A percentile compares a stretch with the other conserved stretches of the same genome.
Evolutionary conservation across 257 asterid species (phyloP).

Genomic region (Lycium barbarum): DNA sequence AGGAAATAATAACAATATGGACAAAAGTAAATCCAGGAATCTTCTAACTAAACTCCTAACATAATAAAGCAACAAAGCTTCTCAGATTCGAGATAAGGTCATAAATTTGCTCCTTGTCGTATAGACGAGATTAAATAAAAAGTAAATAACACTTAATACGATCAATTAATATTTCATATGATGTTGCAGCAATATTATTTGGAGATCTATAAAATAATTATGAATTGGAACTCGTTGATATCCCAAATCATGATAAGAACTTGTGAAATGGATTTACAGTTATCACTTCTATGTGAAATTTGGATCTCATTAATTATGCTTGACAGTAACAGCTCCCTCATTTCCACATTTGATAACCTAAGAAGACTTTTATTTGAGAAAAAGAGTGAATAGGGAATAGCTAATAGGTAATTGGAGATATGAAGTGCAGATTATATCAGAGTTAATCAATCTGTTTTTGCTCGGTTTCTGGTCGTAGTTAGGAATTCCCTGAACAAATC

Average conservation of each 20-base stretch:
- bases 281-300: no score
- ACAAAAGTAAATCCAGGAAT: neutral
- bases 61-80: neutral
- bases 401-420: neutral
- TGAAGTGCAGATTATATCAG: neutral
- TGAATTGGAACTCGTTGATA: no score
- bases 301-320: no score
- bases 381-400: neutral
- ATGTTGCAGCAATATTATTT: no score
- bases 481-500: no score
- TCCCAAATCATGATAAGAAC: no score
- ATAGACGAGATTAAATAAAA: neutral
- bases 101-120: neutral
- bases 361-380: neutral
- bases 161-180: no score
- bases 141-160: conserved; percentile 7
- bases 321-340: no score
- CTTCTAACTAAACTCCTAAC: neutral
- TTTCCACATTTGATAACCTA: neutral
- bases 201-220: no score
- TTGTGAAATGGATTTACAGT: no score
- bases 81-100: neutral
- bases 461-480: no score
- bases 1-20: conserved; percentile 1
- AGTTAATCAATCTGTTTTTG: no score